Evolutionary conservation across 257 asterid genomes (phyloP), one percentile per base, ranked within the genome.

Genomic region (Galeopsis tetrahit): DNA sequence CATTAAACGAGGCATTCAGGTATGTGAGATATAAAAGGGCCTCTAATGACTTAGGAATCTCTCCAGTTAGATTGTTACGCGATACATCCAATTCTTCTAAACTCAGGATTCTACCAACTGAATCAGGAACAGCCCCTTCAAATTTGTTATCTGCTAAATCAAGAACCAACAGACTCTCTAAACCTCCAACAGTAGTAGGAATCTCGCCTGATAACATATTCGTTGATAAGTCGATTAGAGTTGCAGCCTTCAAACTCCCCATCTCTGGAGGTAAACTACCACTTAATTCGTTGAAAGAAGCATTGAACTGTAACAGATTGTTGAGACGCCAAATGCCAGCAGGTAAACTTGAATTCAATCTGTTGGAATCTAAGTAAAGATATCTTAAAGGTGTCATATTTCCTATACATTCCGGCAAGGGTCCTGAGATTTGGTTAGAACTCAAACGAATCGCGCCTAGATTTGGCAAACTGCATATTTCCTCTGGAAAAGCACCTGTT

Each of bases 31-130:
- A 71, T 46, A 21, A 3, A 39, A 71, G 69, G 4, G 53, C 69
- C 76, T 61, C 69, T 10, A 71, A 60, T 14, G 75, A 32, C 61
- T 4, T 60, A 13, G 69, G 75, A 44, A 71, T 48, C 75, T 60
- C 75, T 3, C 75, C 75, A 71, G 69, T 71, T 71, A 60, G 38
- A 58, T 57, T 6, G 36, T 70, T 70, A n/a, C 59, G 68, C 43
- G 75, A 70, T 31, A 60, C 7, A 71, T 71, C 75, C 39, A 59
- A 59, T n/a, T 21, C 15, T 71, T 71, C 69, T 34, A 71, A 71
- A 44, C 68, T 71, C 51, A 71, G 8, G 32, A 43, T 35, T 59
- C 60, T 44, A 6, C 75, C 56, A 7, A 71, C 34, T 32, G 75
- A 43, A 59, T 59, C 68, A 33, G 75, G 69, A 44, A 59, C 36